phyloP scores from a whole-genome alignment of 805 yeast genomes.

The Grigorovia jiainica region DNA sequence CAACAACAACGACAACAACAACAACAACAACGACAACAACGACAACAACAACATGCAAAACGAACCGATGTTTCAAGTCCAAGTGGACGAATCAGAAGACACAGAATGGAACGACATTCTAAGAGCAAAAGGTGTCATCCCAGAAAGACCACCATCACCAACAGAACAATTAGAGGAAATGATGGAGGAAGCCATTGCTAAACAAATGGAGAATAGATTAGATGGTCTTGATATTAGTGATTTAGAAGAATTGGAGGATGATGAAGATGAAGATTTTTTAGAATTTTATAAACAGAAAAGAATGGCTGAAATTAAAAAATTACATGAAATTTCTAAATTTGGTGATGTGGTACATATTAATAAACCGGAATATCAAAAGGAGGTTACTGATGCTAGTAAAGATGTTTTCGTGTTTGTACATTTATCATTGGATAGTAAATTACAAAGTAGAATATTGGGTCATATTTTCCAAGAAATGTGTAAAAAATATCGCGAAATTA shows the following conservation, averaged over 20 bases:
- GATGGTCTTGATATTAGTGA: constrained; percentile 73
- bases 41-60: constrained; percentile 26
- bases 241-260: constrained; percentile 80
- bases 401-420: constrained; percentile 61
- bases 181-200: constrained; percentile 66
- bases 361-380: constrained; percentile 80
- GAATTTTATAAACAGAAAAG: constrained; percentile 69
- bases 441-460: constrained; percentile 66
- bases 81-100: constrained; percentile 91
- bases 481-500: constrained; percentile 63
- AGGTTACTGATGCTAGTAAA: constrained; percentile 74
- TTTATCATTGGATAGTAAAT: constrained; percentile 53
- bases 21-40: not conserved
- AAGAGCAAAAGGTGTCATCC: constrained; percentile 82
- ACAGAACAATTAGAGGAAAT: constrained; percentile 82
- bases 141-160: constrained; percentile 84
- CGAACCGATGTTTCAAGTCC: constrained; percentile 63
- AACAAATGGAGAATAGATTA: constrained; percentile 74
- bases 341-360: constrained; percentile 72
- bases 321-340: constrained; percentile 48
- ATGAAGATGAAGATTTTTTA: constrained; percentile 86
- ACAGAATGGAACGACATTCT: constrained; percentile 98
- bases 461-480: constrained; percentile 53
- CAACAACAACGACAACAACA: no score
- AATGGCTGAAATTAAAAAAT: constrained; percentile 57